Base-by-base conservation (phyloP, 2,329 filamentous ascomycete genomes). In the Neofusicoccum cordaticola region DNA sequence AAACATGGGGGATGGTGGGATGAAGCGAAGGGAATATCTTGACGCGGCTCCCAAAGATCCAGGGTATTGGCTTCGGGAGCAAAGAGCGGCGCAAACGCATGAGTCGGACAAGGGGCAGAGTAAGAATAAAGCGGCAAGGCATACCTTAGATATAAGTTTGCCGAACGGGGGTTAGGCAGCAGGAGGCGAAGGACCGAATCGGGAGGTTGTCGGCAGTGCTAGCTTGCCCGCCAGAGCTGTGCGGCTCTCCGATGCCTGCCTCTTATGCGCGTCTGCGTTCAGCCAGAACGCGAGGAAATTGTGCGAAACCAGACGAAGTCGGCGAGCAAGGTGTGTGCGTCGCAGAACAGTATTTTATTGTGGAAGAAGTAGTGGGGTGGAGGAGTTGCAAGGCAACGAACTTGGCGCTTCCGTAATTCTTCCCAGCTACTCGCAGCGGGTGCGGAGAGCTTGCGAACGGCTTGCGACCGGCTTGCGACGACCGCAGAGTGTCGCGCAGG, bases 111-210 rank as follows among this genome's bases (percentile, higher is more conserved):
- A 22, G 31, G 22, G 13, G 6, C 3, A 4, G 19, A 44, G 15
- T 6, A 9, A 31, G 8, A 34, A 12, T 13, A 57, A 27, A 31
- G 52, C 27, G 37, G 42, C 4, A 22, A 37, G 56, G 47, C 56
- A 15, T 60, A 60, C 56, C 56, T 60, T 13, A 4, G 9, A 60
- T 5, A 27, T 4, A 22, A 22, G 41, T 35, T 13, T 15, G 41
- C 15, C 53, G 45, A 44, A 37, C 27, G 41, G 17, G 13, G 22
- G 31, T 37, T 60, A 60, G 56, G 56, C 56, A 60, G 56, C 56
- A 60, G 56, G 56, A 60, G n/a, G 56, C 41, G 27, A 60, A 47
- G 27, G 56, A 15, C 56, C 56, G 42, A 47, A 37, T 47, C 56
- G 56, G 56, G 34, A 22, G 12, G 27, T 47, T 60, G 7, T 60